phyloP scores from a whole-genome alignment of 306 rosid species.

The Sophora flavescens region DNA sequence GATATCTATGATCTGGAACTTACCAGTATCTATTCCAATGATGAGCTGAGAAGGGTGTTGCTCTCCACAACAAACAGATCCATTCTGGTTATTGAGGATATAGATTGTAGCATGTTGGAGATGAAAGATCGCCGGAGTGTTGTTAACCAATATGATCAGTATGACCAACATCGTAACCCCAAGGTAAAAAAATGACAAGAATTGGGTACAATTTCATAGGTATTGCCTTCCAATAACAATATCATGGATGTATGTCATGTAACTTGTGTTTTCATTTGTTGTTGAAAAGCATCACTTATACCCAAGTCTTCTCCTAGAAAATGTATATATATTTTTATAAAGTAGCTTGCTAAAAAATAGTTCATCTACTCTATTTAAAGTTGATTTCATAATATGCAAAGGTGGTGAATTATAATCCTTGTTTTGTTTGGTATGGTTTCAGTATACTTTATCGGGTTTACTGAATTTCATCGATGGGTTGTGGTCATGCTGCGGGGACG shows the following conservation, averaged over 20 bases:
- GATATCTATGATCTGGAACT: constrained; percentile 88
- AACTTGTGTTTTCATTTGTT: too few relatives aligned
- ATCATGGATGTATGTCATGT: too few relatives aligned
- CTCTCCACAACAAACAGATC: constrained; percentile 67
- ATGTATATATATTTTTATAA: background rate
- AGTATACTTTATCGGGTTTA: constrained; percentile 46
- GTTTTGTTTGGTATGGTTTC: background rate
- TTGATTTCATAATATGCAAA: background rate
- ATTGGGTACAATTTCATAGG: too few relatives aligned
- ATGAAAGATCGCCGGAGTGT: constrained; percentile 13
- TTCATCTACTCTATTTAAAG: background rate
- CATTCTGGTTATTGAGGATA: constrained; percentile 61
- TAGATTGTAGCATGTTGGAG: constrained; percentile 42
- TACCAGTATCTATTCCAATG: constrained; percentile 43
- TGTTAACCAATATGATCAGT: background rate
- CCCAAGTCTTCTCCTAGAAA: too few relatives aligned
- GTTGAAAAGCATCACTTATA: too few relatives aligned
- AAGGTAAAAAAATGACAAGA: constrained; percentile 33
- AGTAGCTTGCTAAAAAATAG: too few relatives aligned
- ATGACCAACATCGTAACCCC: background rate
- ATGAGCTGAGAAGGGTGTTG: constrained; percentile 42
- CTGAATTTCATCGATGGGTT: constrained; percentile 58
- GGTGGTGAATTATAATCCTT: background rate
- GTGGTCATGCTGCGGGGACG: constrained; percentile 63
- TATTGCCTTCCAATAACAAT: too few relatives aligned